Conservation (phyloP, 305 asterid species). For the Plantago lanceolata region DNA sequence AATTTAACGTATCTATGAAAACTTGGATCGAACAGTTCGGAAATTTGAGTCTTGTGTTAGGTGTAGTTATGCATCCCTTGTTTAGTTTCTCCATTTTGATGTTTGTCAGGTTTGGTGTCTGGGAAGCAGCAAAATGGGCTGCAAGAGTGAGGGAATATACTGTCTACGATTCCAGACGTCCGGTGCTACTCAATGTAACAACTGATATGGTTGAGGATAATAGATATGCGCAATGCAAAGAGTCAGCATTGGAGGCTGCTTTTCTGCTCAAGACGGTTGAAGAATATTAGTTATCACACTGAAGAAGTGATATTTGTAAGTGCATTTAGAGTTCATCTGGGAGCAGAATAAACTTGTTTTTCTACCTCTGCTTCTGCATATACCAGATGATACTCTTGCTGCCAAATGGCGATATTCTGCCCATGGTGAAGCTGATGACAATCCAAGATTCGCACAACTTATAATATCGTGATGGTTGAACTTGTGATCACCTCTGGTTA, state of each 20-base stretch:
- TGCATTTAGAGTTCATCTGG: conserved; percentile 2
- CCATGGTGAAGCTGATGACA: not conserved
- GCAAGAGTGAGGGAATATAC: conserved; percentile 79
- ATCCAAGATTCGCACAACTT: not conserved
- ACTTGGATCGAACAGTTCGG: not conserved
- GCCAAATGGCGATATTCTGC: not conserved
- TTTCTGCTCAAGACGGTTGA: conserved; percentile 70
- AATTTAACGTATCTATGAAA: not conserved
- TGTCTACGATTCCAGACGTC: conserved; percentile 63
- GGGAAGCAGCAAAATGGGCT: conserved; percentile 95
- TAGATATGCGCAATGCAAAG: conserved; percentile 75
- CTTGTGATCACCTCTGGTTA: not conserved
- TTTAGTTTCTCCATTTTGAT: conserved; percentile 14
- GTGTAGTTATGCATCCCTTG: conserved; percentile 5
- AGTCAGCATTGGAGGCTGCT: conserved; percentile 76
- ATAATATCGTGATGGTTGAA: not conserved
- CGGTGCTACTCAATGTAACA: conserved; percentile 67
- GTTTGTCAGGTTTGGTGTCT: conserved; percentile 78
- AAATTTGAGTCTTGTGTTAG: not conserved
- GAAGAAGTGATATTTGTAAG: conserved; percentile 5
- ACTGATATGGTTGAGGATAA: conserved; percentile 83
- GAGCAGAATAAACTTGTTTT: too few species aligned
- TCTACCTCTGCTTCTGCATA: too few species aligned
- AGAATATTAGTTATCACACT: conserved; percentile 26
- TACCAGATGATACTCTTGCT: too few species aligned